A percentile compares a stretch with the other conserved stretches of the same genome.
These are phyloP conservation scores for Beauveria bassiana DNA, from an alignment of 2,329 filamentous ascomycete genomes.

Conservation along the genomic window DNA sequence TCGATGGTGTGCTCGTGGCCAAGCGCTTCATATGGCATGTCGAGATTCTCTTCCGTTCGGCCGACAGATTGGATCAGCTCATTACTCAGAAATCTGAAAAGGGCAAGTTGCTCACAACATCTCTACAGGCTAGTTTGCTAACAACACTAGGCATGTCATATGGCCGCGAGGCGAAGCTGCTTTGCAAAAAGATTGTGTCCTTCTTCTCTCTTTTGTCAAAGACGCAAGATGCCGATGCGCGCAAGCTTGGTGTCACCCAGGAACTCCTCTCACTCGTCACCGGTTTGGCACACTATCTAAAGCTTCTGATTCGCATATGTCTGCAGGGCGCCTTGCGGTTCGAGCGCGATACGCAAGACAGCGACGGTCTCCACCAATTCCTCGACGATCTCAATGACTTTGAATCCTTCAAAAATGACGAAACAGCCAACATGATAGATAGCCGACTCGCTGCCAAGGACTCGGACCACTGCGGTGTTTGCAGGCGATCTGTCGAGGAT, in stretches of 20 bases:
- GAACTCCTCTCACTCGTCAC: conserved; percentile 97
- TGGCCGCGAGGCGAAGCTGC: conserved; percentile 88
- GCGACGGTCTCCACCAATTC: conserved; percentile 73
- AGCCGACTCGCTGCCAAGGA: conserved; percentile 62
- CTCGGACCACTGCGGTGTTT: conserved; percentile 77
- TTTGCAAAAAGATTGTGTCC: conserved; percentile 99
- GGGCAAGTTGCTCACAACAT: conserved; percentile 42
- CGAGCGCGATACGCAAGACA: conserved; percentile 70
- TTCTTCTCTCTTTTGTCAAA: conserved; percentile 95
- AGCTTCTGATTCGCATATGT: conserved; percentile 93
- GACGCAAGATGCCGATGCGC: conserved; percentile 81
- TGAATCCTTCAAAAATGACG: conserved; percentile 67
- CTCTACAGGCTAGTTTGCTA: background rate
- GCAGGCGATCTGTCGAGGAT: conserved; percentile 85
- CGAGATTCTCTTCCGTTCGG: conserved; percentile 82
- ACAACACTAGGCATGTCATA: conserved; percentile 66
- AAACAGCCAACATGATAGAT: conserved; percentile 57
- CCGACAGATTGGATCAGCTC: conserved; percentile 72
- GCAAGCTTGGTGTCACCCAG: conserved; percentile 92
- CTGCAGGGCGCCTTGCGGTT: conserved; percentile 87
- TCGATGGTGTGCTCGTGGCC: conserved; percentile 89
- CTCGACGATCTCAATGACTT: conserved; percentile 76
- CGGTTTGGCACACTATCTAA: conserved; percentile 92
- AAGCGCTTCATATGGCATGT: conserved; percentile 96
- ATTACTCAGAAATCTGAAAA: conserved; percentile 65